Percentiles rank a stretch among this genome's conserved stretches.
Conservation (phyloP, 2,329 filamentous ascomycete species). For the Epichloe aotearoae region DNA sequence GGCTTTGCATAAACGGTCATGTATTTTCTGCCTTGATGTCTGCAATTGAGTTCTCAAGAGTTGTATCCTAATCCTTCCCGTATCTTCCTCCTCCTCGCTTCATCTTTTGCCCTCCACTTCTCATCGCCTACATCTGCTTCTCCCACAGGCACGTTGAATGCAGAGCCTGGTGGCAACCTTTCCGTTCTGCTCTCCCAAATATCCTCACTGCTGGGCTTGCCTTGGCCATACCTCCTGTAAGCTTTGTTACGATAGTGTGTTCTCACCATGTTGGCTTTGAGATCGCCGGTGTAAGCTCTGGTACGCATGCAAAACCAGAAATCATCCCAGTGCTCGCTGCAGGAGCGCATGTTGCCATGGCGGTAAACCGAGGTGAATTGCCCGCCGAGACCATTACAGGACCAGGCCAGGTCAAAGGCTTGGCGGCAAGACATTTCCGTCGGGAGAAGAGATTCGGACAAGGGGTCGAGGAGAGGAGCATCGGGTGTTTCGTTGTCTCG, state of each 20-base stretch:
- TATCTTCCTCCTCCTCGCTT: conserved; percentile 21
- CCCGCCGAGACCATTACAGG: conserved; percentile 82
- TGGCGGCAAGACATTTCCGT: conserved; percentile 77
- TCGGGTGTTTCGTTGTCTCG: conserved; percentile 9
- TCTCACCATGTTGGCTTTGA: conserved; percentile 48
- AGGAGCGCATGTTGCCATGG: conserved; percentile 62
- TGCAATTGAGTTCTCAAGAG: conserved; percentile 1
- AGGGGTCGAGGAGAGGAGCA: conserved; percentile 24
- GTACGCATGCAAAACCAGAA: conserved; percentile 98
- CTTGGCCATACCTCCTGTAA: conserved; percentile 48
- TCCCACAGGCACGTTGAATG: conserved; percentile 30
- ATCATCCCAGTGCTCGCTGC: conserved; percentile 77
- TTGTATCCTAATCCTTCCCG: conserved; percentile 19
- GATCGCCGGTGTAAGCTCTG: conserved; percentile 44
- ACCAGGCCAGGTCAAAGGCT: conserved; percentile 86
- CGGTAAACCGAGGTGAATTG: conserved; percentile 91
- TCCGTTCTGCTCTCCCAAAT: conserved; percentile 67
- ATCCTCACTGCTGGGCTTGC: conserved; percentile 67
- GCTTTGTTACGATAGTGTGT: conserved; percentile 57
- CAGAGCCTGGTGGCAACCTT: conserved; percentile 36
- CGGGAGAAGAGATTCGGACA: conserved; percentile 61
- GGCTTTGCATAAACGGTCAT: too few relatives aligned
- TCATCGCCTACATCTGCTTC: conserved; percentile 26
- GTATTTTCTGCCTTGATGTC: too few relatives aligned
- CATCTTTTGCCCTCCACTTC: conserved; percentile 26